A percentile compares a stretch with the other conserved stretches of the same genome.
Conservation (phyloP, 1,284 basidiomycete species). For the Pterula multifida region DNA sequence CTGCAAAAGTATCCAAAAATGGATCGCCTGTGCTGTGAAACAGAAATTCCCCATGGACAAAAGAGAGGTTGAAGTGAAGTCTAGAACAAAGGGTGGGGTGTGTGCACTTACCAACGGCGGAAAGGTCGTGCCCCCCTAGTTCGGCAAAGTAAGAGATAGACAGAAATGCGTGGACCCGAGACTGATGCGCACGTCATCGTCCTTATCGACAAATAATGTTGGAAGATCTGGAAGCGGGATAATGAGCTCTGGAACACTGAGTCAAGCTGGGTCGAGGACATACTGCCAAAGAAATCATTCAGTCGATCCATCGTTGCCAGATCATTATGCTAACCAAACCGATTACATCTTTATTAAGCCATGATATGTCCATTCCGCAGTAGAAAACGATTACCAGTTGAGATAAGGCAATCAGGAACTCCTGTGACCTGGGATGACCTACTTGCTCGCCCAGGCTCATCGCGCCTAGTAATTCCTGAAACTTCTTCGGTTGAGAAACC, state of each 20-base stretch:
- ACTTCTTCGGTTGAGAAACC: neutral
- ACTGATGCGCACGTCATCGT: slow-evolving; percentile 26
- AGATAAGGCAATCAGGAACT: neutral
- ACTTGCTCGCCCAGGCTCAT: neutral
- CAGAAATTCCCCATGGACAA: neutral
- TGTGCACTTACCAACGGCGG: slow-evolving; percentile 26
- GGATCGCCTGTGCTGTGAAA: slow-evolving; percentile 49
- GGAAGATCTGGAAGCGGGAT: slow-evolving; percentile 25
- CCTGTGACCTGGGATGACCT: neutral
- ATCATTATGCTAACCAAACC: slow-evolving; percentile 26
- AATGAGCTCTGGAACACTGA: slow-evolving; percentile 4
- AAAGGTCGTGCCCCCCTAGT: slow-evolving; percentile 4
- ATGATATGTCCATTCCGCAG: too few species aligned
- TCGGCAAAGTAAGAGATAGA: neutral
- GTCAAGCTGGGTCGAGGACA: slow-evolving; percentile 9
- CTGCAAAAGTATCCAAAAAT: slow-evolving; percentile 71
- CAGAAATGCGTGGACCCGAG: neutral
- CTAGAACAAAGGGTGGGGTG: too few species aligned
- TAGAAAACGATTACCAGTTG: neutral
- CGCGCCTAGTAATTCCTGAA: neutral
- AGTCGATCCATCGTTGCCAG: slow-evolving; percentile 44
- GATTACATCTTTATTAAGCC: too few species aligned
- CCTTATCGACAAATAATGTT: slow-evolving; percentile 42
- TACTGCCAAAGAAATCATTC: slow-evolving; percentile 52
- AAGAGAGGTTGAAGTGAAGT: neutral